Conservation (phyloP, 345 rosid genomes). For the Brassica juncea region DNA sequence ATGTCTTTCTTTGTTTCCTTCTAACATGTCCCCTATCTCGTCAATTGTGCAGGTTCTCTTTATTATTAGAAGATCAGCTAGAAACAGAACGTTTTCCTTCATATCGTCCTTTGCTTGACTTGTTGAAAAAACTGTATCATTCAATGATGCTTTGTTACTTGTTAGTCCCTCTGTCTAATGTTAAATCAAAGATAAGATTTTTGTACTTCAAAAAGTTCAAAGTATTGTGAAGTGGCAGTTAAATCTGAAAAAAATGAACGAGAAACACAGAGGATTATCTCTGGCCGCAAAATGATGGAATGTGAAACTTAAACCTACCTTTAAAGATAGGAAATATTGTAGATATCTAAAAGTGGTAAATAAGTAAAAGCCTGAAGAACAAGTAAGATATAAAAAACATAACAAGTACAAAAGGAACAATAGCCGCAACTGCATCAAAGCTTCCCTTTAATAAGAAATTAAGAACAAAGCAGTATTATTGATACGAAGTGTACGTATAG, state of each 20-base stretch:
- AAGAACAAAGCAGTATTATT: too few species aligned
- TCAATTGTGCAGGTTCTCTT: slow-evolving; percentile 68
- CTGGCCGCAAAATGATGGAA: not conserved
- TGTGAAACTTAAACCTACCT: not conserved
- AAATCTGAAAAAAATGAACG: too few species aligned
- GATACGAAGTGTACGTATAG: too few species aligned
- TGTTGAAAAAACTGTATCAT: slow-evolving; percentile 5
- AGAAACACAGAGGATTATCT: not conserved
- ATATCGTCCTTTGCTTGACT: not conserved
- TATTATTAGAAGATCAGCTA: slow-evolving; percentile 55
- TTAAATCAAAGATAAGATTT: not conserved
- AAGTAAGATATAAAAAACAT: not conserved
- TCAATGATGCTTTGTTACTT: not conserved
- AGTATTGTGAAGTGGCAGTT: not conserved
- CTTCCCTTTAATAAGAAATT: too few species aligned
- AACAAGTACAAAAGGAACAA: too few species aligned
- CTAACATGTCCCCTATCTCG: slow-evolving; percentile 5
- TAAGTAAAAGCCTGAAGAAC: too few species aligned
- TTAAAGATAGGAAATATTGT: too few species aligned
- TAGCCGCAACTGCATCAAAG: too few species aligned
- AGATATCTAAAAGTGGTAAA: too few species aligned
- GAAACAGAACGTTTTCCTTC: not conserved
- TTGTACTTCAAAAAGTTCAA: not conserved
- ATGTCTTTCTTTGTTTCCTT: slow-evolving; percentile 1
- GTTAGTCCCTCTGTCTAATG: not conserved